Percentiles rank a stretch among this genome's conserved stretches.
Evolutionary conservation across 306 rosid species (phyloP).

Genomic region (Quercus robur): DNA sequence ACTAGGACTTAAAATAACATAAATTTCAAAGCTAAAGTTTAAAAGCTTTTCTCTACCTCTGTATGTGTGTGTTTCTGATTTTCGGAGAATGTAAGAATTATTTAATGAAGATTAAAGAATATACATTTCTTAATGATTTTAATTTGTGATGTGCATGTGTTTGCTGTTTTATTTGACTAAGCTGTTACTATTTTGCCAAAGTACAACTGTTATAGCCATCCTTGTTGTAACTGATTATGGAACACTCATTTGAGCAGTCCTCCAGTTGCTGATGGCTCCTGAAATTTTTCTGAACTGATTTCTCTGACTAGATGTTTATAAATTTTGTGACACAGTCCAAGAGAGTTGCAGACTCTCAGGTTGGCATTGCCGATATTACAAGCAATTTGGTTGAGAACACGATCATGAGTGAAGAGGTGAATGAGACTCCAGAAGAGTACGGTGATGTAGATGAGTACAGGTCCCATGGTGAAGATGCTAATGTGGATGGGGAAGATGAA

Average conservation of each 20-base stretch:
- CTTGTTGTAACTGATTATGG: neutral
- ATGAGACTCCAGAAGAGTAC: slow-evolving; percentile 56
- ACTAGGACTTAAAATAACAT: too few species aligned
- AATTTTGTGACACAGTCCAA: slow-evolving; percentile 47
- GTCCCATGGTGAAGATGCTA: slow-evolving; percentile 51
- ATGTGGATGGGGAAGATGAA: slow-evolving; percentile 24
- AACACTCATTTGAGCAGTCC: neutral
- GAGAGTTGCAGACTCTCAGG: slow-evolving; percentile 38
- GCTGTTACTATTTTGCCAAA: neutral
- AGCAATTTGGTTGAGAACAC: slow-evolving; percentile 23
- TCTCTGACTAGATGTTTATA: neutral
- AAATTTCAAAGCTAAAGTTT: too few species aligned
- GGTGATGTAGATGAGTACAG: slow-evolving; percentile 32
- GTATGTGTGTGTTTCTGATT: too few species aligned
- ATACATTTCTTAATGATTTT: too few species aligned
- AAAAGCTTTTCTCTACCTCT: too few species aligned
- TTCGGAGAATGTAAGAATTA: too few species aligned
- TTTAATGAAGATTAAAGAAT: too few species aligned
- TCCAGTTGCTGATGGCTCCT: neutral
- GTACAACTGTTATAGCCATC: neutral
- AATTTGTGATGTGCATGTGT: neutral
- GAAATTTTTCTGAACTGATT: neutral
- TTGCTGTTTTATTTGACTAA: slow-evolving; percentile 1
- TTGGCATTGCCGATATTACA: slow-evolving; percentile 34
- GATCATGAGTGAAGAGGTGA: slow-evolving; percentile 86